Evolutionary conservation across 352 stramenopile genomes (phyloP).

Genomic region (Globisporangium camurandrum): DNA sequence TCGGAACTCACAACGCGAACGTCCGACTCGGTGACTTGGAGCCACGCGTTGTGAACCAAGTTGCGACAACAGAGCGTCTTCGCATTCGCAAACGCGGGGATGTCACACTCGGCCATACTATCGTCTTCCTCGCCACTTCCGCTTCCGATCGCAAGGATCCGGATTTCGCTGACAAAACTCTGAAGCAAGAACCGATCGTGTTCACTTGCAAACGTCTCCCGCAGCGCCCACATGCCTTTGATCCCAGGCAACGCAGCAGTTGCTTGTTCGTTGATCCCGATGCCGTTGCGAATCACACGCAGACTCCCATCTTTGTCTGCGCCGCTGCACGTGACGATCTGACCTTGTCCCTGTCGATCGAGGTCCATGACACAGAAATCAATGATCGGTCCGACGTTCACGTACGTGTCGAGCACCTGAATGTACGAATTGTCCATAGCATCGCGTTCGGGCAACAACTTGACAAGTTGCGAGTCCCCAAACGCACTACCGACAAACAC

Average conservation of each 20-base stretch:
- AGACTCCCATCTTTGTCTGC: conserved; percentile 94
- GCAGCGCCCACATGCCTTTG: conserved; percentile 96
- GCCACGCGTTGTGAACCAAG: conserved; percentile 73
- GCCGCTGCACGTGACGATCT: conserved; percentile 96
- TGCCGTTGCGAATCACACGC: conserved; percentile 97
- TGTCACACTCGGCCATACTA: conserved; percentile 90
- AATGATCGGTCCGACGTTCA: conserved; percentile 97
- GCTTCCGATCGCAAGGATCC: conserved; percentile 93
- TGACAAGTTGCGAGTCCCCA: conserved; percentile 94
- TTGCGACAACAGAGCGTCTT: conserved; percentile 94
- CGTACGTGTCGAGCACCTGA: conserved; percentile 94
- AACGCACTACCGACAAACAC: conserved; percentile 94
- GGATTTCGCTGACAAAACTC: conserved; percentile 94
- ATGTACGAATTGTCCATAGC: conserved; percentile 86
- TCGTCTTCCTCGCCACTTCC: too few relatives aligned
- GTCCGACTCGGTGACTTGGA: conserved; percentile 93
- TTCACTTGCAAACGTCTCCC: conserved; percentile 71
- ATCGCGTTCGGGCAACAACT: conserved; percentile 80
- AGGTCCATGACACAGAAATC: conserved; percentile 97
- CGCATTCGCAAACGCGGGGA: conserved; percentile 74
- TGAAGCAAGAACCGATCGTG: conserved; percentile 96
- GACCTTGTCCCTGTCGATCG: conserved; percentile 89
- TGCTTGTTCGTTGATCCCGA: conserved; percentile 96
- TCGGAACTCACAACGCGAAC: conserved; percentile 84
- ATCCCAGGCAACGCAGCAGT: conserved; percentile 94